Evolutionary conservation across 805 yeast species (phyloP), one percentile per base, ranked within the genome.

Genomic region (Hanseniaspora nectarophila): DNA sequence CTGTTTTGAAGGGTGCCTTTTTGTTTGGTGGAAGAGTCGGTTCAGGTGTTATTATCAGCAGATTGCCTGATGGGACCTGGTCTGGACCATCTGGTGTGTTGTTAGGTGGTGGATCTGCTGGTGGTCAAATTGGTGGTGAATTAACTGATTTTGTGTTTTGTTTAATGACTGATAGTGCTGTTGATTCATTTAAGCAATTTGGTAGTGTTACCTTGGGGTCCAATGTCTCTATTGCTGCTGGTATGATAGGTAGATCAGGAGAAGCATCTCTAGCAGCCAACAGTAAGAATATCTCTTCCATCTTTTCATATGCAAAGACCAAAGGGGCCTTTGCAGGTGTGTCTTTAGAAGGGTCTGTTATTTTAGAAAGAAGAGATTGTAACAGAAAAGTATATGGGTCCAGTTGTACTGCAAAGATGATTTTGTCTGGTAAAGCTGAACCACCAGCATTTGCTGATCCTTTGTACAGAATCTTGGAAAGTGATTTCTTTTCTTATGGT

Each of bases 91-190:
- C 95, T 2, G 98, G 97, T 9, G 82, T 92, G 58, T 82, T 80
- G 50, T 85, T 97, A 21, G 97, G 95, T 3, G 98, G 97, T 60
- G 97, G 97, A 4, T 97, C 98, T 62, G 97, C 92, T 6, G 98
- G 98, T 55, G 98, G 98, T 42, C 94, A 88, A 70, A 78, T 92
- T 57, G 98, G 98, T 39, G 89, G 95, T 8, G 98, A 90, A 65
- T 71, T 90, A 61, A 90, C 98, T 1, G 97, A 90, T 70, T 90
- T 90, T 63, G 96, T 90, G 28, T 90, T 90, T 65, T 89, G 92
- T 55, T 74, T 90, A 58, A 90, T 92, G 70, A 78, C 85, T 13
- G 74, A 77, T 48, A 78, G 88, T 2, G 97, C 98, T 2, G 98
- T 90, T 44, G 86, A 84, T 56, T 80, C 96, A 10, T 90, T 90